Conservation (phyloP, 2,329 filamentous ascomycete species). For the Botrytis fragariae region DNA sequence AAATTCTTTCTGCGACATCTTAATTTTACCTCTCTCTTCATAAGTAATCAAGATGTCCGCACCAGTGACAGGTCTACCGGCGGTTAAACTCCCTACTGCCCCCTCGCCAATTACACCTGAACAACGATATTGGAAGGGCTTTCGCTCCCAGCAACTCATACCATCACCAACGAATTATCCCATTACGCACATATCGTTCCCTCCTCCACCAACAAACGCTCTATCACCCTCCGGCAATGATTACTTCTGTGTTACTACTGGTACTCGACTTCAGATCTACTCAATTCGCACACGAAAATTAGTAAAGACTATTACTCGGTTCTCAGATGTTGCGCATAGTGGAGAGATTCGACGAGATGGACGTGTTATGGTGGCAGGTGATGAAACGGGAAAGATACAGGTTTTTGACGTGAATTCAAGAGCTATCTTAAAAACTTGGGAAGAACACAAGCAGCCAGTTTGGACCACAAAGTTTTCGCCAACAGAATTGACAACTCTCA, state of each 20-base stretch:
- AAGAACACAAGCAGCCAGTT: conserved; percentile 88
- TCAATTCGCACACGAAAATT: conserved; percentile 88
- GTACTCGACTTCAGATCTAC: conserved; percentile 89
- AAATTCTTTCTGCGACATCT: conserved; percentile 14
- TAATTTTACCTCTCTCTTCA: conserved; percentile 6
- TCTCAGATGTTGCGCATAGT: conserved; percentile 85
- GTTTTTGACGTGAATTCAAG: conserved; percentile 90
- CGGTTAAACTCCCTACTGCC: conserved; percentile 74
- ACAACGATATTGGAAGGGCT: conserved; percentile 94
- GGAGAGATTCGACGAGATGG: conserved; percentile 88
- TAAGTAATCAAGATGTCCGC: conserved; percentile 33
- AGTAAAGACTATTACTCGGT: conserved; percentile 89
- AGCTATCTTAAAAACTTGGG: conserved; percentile 93
- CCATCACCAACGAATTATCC: conserved; percentile 74
- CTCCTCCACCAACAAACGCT: conserved; percentile 45
- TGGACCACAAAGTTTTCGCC: conserved; percentile 94
- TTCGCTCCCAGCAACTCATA: conserved; percentile 86
- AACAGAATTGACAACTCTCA: conserved; percentile 76
- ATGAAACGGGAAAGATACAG: conserved; percentile 88
- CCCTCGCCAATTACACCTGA: conserved; percentile 84
- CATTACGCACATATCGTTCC: conserved; percentile 85
- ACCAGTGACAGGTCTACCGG: conserved; percentile 41
- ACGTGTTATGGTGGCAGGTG: conserved; percentile 83
- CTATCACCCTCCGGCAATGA: conserved; percentile 53
- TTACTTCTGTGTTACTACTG: conserved; percentile 90